Base-by-base conservation (phyloP, 164 flowering plant genomes). In the Kalanchoe fedtschenkoi region DNA sequence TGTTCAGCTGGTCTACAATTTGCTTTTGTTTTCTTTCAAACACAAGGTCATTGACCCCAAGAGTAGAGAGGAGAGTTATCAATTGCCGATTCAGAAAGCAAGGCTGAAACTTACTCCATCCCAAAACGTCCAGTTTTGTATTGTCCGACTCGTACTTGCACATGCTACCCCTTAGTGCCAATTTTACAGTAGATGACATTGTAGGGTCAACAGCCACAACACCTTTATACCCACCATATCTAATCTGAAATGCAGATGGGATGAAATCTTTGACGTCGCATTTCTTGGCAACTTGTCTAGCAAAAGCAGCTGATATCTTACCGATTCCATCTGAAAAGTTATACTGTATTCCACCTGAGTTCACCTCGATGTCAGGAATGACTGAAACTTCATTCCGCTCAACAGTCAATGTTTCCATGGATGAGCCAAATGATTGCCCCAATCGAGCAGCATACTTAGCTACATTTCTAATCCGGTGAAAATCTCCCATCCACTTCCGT, bases 281-380 rank as follows among this genome's bases (percentile, higher is more conserved):
- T 70, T 90, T 90, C n/a, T 0, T 37, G 3, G 98, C 95, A 58
- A 93, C 95, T 64, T 32, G 70, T 24, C 30, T 34, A 30, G 97
- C 98, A 75, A 93, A 84, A 0, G 73, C 77, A 44, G 73, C 76
- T 24, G 98, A 89, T 67, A 93, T 90, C 66, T 85, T 90, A 60
- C 98, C 98, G 64, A 93, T 90, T 21, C 98, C 97, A 81, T 93
- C 98, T 29, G 98, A 93, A 65, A 90, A 93, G 26, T 68, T 61
- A 65, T 88, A 89, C 24, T 43, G 66, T 13, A 21, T 66, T 43
- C 71, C 76, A 33, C 43, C 53, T 7, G 28, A 26, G 57, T 22
- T 44, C 41, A 65, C 62, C 66, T 74, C 74, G 21, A 85, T 51
- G 67, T 93, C 98, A 68, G 76, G 82, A 67, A 93, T 81, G 0